Base-by-base conservation (phyloP, 2,329 filamentous ascomycete genomes). In the Fusarium sp. region DNA sequence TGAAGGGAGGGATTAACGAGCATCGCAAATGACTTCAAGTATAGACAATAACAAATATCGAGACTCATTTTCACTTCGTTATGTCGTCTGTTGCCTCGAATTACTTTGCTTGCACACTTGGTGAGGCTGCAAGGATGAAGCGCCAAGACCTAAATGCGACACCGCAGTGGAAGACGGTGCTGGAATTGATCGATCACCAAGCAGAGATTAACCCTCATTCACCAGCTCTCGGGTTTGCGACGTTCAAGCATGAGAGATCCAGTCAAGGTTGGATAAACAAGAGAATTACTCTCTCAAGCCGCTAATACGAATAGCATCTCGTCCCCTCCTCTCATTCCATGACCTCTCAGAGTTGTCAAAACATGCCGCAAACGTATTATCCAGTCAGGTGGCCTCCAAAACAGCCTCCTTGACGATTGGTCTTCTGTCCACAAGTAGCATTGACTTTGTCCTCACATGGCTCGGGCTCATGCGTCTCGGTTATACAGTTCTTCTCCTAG, bases 101-200 rank as follows among this genome's bases (percentile, higher is more conserved):
- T 55, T 87, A 88, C 71, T 88, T 88, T 67, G 81, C 81, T 4
- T 88, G 86, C 70, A 88, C 85, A 0, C 77, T 89, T 3, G 86
- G 84, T 2, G 79, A 88, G 69, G 84, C 85, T 10, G 74, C 77
- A 1, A 58, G 61, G 2, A 62, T 81, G 15, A 78, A 75, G 15
- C 58, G 69, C 1, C 29, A 59, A 5, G 15, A 46, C 50, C 4
- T 3, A 34, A 60, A 69, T 10, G 19, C 32, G 1, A 6, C 35
- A 9, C 67, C 10, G 2, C 76, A 75, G 28, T 71, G 82, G 79
- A 65, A 73, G 3, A 84, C 79, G 1, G 78, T 87, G 52, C 77
- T 79, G 49, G 73, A 81, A 0, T 78, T 88, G 52, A 72, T 88
- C 15, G 78, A 81, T n/a, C 55, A 72, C 7, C 82, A 85, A 65